These are phyloP conservation scores for Albophoma yamanashiensis DNA, from an alignment of 2,329 filamentous ascomycete species.

Conservation along the genomic window DNA sequence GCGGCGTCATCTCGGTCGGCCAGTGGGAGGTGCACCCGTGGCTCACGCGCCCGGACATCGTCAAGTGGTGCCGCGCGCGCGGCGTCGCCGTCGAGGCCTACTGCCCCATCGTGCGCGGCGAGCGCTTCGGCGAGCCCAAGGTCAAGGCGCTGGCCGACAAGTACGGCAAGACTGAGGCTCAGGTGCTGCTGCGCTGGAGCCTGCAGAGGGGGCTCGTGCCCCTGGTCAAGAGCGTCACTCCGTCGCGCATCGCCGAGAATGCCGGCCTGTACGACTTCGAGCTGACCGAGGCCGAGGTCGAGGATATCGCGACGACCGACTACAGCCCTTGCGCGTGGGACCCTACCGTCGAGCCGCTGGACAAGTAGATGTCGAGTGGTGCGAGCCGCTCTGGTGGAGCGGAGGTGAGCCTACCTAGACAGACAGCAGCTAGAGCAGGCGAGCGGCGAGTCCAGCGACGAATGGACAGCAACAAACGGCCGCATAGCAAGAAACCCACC, in stretches of 20 bases:
- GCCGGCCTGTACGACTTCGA: conserved; percentile 44
- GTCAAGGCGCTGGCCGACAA: conserved; percentile 57
- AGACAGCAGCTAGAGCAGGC: background rate
- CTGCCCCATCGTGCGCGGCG: conserved; percentile 51
- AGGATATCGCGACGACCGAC: conserved; percentile 35
- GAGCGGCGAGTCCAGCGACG: background rate
- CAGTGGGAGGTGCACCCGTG: conserved; percentile 90
- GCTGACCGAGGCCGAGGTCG: conserved; percentile 40
- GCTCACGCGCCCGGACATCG: conserved; percentile 70
- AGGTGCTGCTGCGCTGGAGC: conserved; percentile 72
- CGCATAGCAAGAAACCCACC: background rate
- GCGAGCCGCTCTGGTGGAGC: background rate
- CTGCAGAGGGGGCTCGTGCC: conserved; percentile 69
- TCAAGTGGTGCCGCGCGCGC: conserved; percentile 60
- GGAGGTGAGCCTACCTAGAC: background rate
- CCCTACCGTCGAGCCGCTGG: conserved; percentile 36
- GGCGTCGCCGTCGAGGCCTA: conserved; percentile 55
- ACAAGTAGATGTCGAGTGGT: conserved; percentile 18
- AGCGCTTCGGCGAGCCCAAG: conserved; percentile 59
- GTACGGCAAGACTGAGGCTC: conserved; percentile 62
- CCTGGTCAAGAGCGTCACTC: conserved; percentile 63
- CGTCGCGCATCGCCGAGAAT: conserved; percentile 57
- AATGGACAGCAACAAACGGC: background rate
- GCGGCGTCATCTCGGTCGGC: conserved; percentile 68
- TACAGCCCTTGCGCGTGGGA: conserved; percentile 49